A percentile compares a stretch with the other conserved stretches of the same genome.
Evolutionary conservation across 2,329 filamentous ascomycete species (phyloP).

Genomic region (Paraphoma sp.): DNA sequence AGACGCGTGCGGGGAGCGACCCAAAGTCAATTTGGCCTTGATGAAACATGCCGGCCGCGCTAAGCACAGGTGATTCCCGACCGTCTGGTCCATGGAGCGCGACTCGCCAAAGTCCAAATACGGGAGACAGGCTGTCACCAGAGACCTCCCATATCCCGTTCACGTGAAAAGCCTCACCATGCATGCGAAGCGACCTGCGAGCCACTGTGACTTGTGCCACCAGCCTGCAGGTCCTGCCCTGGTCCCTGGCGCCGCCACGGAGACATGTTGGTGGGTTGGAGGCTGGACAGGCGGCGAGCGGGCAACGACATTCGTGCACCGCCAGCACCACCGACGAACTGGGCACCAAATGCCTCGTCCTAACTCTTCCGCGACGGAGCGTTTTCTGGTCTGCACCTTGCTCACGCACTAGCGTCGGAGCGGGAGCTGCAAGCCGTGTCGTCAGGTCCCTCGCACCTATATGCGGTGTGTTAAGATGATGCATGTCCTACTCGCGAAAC

Average conservation of each 20-base stretch:
- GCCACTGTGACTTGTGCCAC: neutral
- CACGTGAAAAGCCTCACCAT: too few species aligned
- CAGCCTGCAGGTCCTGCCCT: neutral
- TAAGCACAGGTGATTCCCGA: neutral
- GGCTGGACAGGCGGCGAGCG: neutral
- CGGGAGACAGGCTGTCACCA: neutral
- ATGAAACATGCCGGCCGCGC: constrained; percentile 19
- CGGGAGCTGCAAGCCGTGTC: neutral
- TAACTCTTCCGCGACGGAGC: neutral
- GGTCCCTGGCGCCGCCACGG: neutral
- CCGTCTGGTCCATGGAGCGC: too few species aligned
- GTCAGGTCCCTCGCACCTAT: neutral
- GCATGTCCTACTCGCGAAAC: constrained; percentile 8
- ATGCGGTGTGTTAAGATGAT: constrained; percentile 3
- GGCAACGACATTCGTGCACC: neutral
- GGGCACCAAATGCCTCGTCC: neutral
- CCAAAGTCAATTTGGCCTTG: constrained; percentile 19
- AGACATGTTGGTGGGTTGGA: neutral
- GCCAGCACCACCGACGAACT: constrained; percentile 6
- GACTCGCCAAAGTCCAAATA: constrained; percentile 5
- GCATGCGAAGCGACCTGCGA: too few species aligned
- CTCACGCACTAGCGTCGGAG: neutral
- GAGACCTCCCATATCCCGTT: neutral
- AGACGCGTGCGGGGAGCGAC: constrained; percentile 19
- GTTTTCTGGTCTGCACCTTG: constrained; percentile 2